These are phyloP conservation scores for Prunus yedoensis DNA, from an alignment of 331 rosid genomes.

Conservation along the genomic window DNA sequence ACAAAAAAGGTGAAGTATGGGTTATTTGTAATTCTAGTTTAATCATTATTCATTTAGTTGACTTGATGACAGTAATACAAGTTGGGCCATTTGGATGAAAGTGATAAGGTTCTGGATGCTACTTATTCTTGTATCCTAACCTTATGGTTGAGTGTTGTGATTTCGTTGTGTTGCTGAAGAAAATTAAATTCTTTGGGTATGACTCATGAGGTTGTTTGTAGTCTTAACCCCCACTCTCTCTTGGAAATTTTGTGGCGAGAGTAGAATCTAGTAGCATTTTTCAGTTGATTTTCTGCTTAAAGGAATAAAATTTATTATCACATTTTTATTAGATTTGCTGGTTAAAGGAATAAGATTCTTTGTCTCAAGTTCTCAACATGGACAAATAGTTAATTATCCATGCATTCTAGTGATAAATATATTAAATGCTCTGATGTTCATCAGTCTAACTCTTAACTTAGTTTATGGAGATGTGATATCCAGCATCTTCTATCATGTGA, in stretches of 20 bases:
- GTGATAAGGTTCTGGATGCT: slow-evolving; percentile 1
- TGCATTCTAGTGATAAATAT: neutral
- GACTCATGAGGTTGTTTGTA: neutral
- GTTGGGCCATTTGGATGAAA: neutral
- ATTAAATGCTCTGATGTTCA: neutral
- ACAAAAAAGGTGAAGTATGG: slow-evolving; percentile 59
- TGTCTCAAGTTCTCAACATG: neutral
- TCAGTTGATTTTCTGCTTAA: neutral
- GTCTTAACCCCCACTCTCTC: neutral
- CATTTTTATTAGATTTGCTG: neutral
- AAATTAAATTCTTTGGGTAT: neutral
- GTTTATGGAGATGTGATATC: neutral
- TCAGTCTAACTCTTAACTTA: neutral
- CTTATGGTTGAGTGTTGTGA: neutral
- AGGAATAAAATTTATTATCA: neutral
- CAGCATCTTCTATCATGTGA: neutral
- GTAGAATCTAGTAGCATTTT: neutral
- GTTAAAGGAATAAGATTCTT: too few species aligned
- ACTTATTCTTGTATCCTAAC: neutral
- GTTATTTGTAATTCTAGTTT: neutral
- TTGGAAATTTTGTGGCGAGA: neutral
- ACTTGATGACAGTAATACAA: slow-evolving; percentile 7
- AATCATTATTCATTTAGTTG: neutral
- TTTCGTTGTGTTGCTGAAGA: neutral
- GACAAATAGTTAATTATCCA: neutral